Conservation (phyloP, 768 basidiomycete species). For the Cantharellus anzutake region DNA sequence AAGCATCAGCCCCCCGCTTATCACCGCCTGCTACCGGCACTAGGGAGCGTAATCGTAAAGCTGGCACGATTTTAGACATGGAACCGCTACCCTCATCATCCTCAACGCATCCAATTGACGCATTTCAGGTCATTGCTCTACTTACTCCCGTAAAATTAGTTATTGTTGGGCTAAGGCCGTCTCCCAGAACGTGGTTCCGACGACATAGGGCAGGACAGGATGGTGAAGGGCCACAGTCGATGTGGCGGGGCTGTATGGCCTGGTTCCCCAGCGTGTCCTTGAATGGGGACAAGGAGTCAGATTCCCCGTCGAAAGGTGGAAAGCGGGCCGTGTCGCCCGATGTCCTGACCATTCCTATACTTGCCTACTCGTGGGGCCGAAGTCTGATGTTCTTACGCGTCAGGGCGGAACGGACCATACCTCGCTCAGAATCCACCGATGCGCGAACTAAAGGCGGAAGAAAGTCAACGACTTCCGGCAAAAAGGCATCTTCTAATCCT, state of each 20-base stretch:
- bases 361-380: conserved; percentile 77
- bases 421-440: not conserved
- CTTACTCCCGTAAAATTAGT: conserved; percentile 84
- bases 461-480: conserved; percentile 31
- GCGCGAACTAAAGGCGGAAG: conserved; percentile 15
- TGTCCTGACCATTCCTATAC: conserved; percentile 30
- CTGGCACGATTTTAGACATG: conserved; percentile 53
- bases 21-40: not conserved
- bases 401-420: conserved; percentile 22
- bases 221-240: conserved; percentile 24
- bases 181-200: conserved; percentile 84
- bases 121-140: conserved; percentile 62
- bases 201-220: conserved; percentile 32
- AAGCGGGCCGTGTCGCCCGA: not conserved
- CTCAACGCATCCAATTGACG: conserved; percentile 51
- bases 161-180: conserved; percentile 80
- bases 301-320: conserved; percentile 9
- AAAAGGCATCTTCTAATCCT: conserved; percentile 39
- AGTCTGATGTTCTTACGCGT: conserved; percentile 46
- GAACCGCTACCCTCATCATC: conserved; percentile 67
- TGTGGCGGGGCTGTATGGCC: conserved; percentile 44
- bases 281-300: conserved; percentile 11
- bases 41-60: not conserved
- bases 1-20: not conserved
- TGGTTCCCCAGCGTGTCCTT: conserved; percentile 57